Conservation (phyloP, 257 asterid species). For the Capsicum baccatum region DNA sequence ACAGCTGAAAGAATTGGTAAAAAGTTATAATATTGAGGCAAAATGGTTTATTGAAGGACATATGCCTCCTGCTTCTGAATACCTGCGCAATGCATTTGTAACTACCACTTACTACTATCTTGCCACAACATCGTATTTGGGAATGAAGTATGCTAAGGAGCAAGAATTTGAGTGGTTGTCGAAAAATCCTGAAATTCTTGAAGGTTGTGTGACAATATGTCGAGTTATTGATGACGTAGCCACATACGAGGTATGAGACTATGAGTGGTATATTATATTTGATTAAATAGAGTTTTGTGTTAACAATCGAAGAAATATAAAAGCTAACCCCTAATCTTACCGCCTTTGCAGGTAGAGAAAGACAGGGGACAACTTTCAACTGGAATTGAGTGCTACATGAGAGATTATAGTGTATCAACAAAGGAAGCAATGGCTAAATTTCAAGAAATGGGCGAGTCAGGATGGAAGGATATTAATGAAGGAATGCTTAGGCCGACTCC, state of each 20-base stretch:
- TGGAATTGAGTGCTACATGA: too few species aligned
- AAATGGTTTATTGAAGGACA: slow-evolving; percentile 41
- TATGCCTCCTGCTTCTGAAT: slow-evolving; percentile 52
- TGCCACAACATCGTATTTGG: slow-evolving; percentile 45
- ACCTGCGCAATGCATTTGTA: slow-evolving; percentile 42
- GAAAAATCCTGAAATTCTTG: slow-evolving; percentile 17
- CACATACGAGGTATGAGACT: slow-evolving; percentile 40
- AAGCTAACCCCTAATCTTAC: too few species aligned
- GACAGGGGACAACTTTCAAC: too few species aligned
- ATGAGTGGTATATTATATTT: too few species aligned
- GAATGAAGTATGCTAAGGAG: slow-evolving; percentile 27
- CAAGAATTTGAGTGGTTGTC: slow-evolving; percentile 30
- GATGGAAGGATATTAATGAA: too few species aligned
- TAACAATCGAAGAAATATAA: too few species aligned
- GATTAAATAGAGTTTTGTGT: too few species aligned
- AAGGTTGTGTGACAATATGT: slow-evolving; percentile 18
- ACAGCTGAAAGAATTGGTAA: slow-evolving; percentile 50
- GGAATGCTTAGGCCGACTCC: too few species aligned
- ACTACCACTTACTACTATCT: slow-evolving; percentile 47
- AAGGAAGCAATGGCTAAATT: too few species aligned
- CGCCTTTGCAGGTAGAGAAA: too few species aligned
- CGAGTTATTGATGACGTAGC: slow-evolving; percentile 45
- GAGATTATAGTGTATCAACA: too few species aligned
- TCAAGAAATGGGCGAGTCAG: too few species aligned
- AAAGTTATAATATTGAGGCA: slow-evolving; percentile 31